phyloP scores from a whole-genome alignment of 2,329 filamentous ascomycete genomes.

The Gremmenia infestans region DNA sequence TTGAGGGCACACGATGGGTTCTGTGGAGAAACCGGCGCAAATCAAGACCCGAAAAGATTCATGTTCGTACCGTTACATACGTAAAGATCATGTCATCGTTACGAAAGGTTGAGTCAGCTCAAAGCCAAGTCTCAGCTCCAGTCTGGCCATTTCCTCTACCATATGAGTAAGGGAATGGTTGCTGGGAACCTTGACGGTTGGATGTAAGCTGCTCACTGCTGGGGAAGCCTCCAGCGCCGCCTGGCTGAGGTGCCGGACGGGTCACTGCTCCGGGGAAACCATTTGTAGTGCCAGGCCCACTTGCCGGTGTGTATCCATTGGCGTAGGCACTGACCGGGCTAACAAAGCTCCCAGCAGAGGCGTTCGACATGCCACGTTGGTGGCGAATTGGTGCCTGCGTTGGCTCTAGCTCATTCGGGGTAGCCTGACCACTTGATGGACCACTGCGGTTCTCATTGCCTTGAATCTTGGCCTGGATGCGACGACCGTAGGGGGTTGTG shows the following conservation, averaged over 20 bases:
- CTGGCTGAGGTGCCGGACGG: conserved; percentile 15
- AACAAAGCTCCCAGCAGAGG: conserved; percentile 22
- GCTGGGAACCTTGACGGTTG: conserved; percentile 15
- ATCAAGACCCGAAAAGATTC: conserved; percentile 26
- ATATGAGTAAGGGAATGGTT: conserved; percentile 27
- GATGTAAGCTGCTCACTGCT: conserved; percentile 21
- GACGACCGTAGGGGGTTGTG: conserved; percentile 88
- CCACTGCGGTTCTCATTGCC: conserved; percentile 43
- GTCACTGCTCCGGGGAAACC: conserved; percentile 16
- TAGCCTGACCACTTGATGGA: conserved; percentile 28
- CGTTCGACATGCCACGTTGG: conserved; percentile 30
- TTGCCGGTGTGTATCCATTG: conserved; percentile 24
- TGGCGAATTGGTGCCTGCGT: conserved; percentile 28
- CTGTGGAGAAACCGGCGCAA: conserved; percentile 15
- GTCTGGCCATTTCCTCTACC: conserved; percentile 23
- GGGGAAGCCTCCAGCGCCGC: conserved; percentile 16
- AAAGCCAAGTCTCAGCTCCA: conserved; percentile 27
- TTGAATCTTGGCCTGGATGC: conserved; percentile 84
- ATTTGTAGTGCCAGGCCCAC: conserved; percentile 16
- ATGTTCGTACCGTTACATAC: conserved; percentile 34
- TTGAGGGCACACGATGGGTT: conserved; percentile 6
- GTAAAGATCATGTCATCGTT: conserved; percentile 33
- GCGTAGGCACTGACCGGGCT: conserved; percentile 22
- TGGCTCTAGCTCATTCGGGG: conserved; percentile 25
- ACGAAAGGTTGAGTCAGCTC: conserved; percentile 17